Percentiles rank a stretch among this genome's conserved stretches.
Evolutionary conservation across 371 early-diverging fungal species (phyloP).

Genomic region (Mycotypha africana): DNA sequence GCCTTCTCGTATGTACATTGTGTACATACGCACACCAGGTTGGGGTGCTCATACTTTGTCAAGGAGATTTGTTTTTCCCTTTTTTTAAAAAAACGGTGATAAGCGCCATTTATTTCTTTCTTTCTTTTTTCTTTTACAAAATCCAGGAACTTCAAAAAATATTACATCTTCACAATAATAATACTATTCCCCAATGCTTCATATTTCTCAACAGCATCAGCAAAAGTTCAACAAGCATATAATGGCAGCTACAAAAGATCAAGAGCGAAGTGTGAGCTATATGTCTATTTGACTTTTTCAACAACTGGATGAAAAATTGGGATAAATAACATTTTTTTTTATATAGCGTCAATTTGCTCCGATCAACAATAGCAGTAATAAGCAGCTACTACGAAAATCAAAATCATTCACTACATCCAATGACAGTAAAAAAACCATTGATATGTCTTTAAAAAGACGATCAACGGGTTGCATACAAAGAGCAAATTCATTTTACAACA

Average conservation of each 20-base stretch:
- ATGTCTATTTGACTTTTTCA: background rate
- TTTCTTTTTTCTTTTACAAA: background rate
- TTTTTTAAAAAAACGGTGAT: background rate
- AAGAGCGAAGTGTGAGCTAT: slow-evolving; percentile 11
- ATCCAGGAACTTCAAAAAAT: too few relatives aligned
- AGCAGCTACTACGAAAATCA: slow-evolving; percentile 33
- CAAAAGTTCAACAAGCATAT: slow-evolving; percentile 11
- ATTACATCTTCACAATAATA: background rate
- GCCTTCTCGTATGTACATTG: slow-evolving; percentile 1
- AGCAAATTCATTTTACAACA: slow-evolving; percentile 18
- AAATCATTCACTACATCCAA: slow-evolving; percentile 35
- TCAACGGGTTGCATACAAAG: slow-evolving; percentile 43
- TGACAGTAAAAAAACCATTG: slow-evolving; percentile 26
- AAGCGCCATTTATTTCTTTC: background rate
- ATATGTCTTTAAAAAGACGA: slow-evolving; percentile 35
- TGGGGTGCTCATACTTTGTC: background rate
- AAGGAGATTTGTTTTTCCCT: background rate
- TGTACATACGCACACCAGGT: background rate
- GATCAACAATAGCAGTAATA: too few relatives aligned
- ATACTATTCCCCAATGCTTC: slow-evolving; percentile 8
- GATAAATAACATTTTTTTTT: too few relatives aligned
- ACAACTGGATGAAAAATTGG: too few relatives aligned
- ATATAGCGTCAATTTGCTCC: too few relatives aligned
- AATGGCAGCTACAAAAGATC: slow-evolving; percentile 19
- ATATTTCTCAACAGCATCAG: slow-evolving; percentile 10